Percentiles rank a stretch among this genome's conserved stretches.
These are phyloP conservation scores for Maudiozyma pseudohumilis DNA, from an alignment of 805 yeast species.

Conservation along the genomic window DNA sequence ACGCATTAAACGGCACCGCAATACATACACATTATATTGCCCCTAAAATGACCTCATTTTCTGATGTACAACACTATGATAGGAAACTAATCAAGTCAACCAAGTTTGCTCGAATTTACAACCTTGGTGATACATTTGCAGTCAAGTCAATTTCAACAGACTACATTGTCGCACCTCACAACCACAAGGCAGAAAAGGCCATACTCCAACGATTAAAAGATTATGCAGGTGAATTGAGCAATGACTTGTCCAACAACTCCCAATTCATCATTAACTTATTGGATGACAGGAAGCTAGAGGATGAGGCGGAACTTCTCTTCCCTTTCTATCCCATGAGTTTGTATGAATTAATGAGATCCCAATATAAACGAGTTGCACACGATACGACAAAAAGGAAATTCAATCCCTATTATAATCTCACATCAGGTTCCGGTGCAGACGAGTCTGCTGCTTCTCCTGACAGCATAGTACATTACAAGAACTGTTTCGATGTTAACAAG, in stretches of 20 bases:
- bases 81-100: slow-evolving; percentile 14
- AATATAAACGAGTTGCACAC: slow-evolving; percentile 7
- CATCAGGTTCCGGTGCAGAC: neutral
- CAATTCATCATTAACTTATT: slow-evolving; percentile 14
- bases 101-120: slow-evolving; percentile 19
- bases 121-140: slow-evolving; percentile 8
- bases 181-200: slow-evolving; percentile 18
- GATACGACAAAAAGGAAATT: slow-evolving; percentile 1
- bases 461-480: slow-evolving; percentile 7
- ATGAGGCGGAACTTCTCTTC: slow-evolving; percentile 15
- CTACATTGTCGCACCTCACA: slow-evolving; percentile 22
- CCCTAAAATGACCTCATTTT: neutral
- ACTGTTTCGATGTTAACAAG: slow-evolving; percentile 13
- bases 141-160: slow-evolving; percentile 20
- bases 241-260: neutral
- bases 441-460: neutral
- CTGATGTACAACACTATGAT: neutral
- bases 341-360: slow-evolving; percentile 13
- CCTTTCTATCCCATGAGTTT: slow-evolving; percentile 13
- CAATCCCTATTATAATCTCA: slow-evolving; percentile 17
- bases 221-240: neutral
- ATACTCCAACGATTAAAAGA: slow-evolving; percentile 13
- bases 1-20: too few relatives aligned
- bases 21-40: too few relatives aligned
- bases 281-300: slow-evolving; percentile 7